These are phyloP conservation scores for Pleurotus salmoneostramineus DNA, from an alignment of 768 basidiomycete species.

Conservation along the genomic window DNA sequence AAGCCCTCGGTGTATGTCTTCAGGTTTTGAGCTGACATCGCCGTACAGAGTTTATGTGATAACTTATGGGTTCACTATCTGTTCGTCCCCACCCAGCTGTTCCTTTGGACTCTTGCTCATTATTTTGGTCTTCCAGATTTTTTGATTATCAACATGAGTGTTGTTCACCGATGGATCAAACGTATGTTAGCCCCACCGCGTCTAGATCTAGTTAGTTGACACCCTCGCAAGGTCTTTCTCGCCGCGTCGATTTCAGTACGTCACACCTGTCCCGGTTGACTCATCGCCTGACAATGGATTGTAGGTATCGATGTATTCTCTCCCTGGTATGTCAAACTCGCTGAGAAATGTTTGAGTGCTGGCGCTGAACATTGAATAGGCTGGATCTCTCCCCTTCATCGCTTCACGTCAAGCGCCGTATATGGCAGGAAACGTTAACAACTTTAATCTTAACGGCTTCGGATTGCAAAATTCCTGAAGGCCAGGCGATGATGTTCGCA, in stretches of 20 bases:
- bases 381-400: conserved; percentile 55
- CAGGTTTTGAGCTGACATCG: conserved; percentile 3
- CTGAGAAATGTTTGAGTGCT: neutral
- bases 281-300: neutral
- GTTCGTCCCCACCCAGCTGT: conserved; percentile 29
- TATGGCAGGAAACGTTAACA: conserved; percentile 78
- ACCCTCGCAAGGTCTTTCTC: conserved; percentile 41
- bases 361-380: conserved; percentile 24
- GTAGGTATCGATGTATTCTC: conserved; percentile 80
- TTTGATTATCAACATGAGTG: conserved; percentile 46
- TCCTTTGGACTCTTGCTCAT: conserved; percentile 9
- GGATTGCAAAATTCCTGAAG: conserved; percentile 53
- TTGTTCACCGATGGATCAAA: conserved; percentile 57
- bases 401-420: conserved; percentile 60
- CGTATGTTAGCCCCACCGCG: conserved; percentile 31
- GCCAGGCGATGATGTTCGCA: conserved; percentile 55
- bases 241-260: conserved; percentile 75
- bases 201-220: neutral
- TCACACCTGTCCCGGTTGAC: conserved; percentile 9
- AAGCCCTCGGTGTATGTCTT: neutral
- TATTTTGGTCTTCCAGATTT: conserved; percentile 44
- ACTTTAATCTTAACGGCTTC: conserved; percentile 60
- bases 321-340: conserved; percentile 44
- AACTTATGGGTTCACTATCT: conserved; percentile 67
- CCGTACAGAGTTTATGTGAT: conserved; percentile 37